Evolutionary conservation across 2,329 filamentous ascomycete species (phyloP).

Genomic region (Ascochyta fabae): DNA sequence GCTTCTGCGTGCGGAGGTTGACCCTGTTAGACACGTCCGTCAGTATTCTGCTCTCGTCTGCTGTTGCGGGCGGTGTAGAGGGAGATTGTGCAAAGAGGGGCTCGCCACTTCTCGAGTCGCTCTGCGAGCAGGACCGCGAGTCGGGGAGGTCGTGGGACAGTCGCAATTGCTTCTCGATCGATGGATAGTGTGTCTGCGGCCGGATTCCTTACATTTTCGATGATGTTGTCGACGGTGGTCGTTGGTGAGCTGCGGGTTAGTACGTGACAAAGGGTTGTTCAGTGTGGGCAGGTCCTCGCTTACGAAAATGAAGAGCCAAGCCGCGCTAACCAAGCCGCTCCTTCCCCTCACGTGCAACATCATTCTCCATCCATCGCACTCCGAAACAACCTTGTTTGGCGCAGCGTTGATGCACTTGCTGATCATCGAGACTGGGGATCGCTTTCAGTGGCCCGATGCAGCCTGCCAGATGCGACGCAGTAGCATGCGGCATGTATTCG

Average conservation of each 20-base stretch:
- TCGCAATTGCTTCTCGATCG: constrained; percentile 29
- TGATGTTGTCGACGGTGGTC: constrained; percentile 49
- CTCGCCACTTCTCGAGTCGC: constrained; percentile 40
- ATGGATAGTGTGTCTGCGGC: constrained; percentile 21
- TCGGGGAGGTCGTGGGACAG: constrained; percentile 24
- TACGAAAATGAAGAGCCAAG: constrained; percentile 6
- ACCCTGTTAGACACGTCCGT: constrained; percentile 69
- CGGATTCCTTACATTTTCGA: constrained; percentile 52
- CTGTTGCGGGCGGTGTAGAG: constrained; percentile 26
- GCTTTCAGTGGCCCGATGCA: background rate
- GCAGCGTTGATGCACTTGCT: background rate
- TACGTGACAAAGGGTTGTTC: constrained; percentile 9
- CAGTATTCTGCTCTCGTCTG: constrained; percentile 35
- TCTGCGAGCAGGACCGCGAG: constrained; percentile 30
- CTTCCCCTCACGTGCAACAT: constrained; percentile 12
- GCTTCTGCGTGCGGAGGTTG: constrained; percentile 99
- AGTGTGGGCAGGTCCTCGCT: constrained; percentile 17
- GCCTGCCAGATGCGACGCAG: background rate
- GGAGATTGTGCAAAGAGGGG: constrained; percentile 42
- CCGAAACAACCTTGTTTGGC: constrained; percentile 4
- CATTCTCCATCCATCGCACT: constrained; percentile 12
- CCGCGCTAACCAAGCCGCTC: constrained; percentile 1
- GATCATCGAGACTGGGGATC: background rate
- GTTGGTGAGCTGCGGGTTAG: constrained; percentile 35
- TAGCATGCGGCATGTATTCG: background rate